Percentiles rank a stretch among this genome's conserved stretches.
phyloP scores from a whole-genome alignment of 1,284 basidiomycete genomes.

The Entoloma clypeatum region DNA sequence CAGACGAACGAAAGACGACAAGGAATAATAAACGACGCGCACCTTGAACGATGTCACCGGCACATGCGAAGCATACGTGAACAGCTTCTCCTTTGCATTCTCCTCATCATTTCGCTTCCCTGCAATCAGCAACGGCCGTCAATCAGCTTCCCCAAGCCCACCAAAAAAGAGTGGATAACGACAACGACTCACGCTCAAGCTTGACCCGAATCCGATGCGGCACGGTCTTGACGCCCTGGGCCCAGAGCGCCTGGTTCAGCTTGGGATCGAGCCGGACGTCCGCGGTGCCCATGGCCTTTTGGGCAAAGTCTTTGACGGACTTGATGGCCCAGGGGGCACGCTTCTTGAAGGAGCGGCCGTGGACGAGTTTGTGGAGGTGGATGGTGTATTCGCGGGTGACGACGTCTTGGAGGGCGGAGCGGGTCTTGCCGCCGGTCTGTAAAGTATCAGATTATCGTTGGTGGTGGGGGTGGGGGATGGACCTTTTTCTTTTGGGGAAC shows the following conservation, averaged over 20 bases:
- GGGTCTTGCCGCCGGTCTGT: conserved; percentile 78
- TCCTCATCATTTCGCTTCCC: conserved; percentile 93
- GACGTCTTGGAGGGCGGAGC: conserved; percentile 93
- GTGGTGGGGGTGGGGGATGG: conserved; percentile 7
- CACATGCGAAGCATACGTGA: conserved; percentile 85
- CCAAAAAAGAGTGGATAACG: conserved; percentile 6
- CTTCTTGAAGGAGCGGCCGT: conserved; percentile 92
- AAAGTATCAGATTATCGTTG: conserved; percentile 14
- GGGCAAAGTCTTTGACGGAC: conserved; percentile 85
- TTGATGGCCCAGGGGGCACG: conserved; percentile 93
- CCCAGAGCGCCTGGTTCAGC: conserved; percentile 93
- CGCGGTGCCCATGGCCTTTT: conserved; percentile 89
- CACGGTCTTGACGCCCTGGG: conserved; percentile 84
- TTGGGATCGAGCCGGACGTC: conserved; percentile 92
- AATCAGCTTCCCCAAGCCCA: conserved; percentile 7
- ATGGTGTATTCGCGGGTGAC: conserved; percentile 97
- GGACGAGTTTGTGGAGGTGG: conserved; percentile 91
- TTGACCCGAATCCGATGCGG: conserved; percentile 88
- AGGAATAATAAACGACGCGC: conserved; percentile 22
- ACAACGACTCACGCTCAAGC: conserved; percentile 77
- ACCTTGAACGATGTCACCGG: conserved; percentile 85
- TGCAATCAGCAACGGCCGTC: conserved; percentile 26
- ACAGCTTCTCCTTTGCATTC: conserved; percentile 96
- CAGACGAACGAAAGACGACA: background rate
- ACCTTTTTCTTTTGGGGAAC: conserved; percentile 51